Conservation (phyloP, 2,329 filamentous ascomycete species). For the Shiraia bambusicola region DNA sequence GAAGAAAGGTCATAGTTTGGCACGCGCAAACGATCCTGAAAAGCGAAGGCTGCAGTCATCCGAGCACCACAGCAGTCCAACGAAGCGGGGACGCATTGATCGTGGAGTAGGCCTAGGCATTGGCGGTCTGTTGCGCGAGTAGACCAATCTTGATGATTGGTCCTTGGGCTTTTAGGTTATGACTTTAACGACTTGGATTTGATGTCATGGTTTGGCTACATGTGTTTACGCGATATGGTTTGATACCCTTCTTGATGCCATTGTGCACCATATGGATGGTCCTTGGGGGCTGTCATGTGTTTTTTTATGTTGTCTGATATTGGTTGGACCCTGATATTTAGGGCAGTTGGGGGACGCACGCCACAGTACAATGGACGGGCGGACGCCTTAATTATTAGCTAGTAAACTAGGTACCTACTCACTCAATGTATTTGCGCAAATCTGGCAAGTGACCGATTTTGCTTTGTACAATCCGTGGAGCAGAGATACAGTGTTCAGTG, state of each 20-base stretch:
- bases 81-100: conserved; percentile 55
- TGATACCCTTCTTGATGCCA: conserved; percentile 19
- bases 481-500: neutral
- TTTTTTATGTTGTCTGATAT: neutral
- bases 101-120: conserved; percentile 60
- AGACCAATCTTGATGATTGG: conserved; percentile 17
- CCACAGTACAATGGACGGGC: too few relatives aligned
- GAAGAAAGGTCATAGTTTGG: conserved; percentile 53
- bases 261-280: conserved; percentile 3
- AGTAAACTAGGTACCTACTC: conserved; percentile 5
- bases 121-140: conserved; percentile 44
- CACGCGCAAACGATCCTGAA: conserved; percentile 33
- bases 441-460: too few relatives aligned
- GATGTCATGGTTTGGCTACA: too few relatives aligned
- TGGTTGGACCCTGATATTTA: too few relatives aligned
- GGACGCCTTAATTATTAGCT: conserved; percentile 3
- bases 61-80: conserved; percentile 35
- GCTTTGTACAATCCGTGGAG: too few relatives aligned
- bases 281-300: neutral
- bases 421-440: conserved; percentile 12
- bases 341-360: too few relatives aligned
- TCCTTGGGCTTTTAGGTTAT: conserved; percentile 16
- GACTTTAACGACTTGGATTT: conserved; percentile 14
- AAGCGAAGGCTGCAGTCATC: conserved; percentile 33
- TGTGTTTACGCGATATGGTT: conserved; percentile 1